Base-by-base conservation (phyloP, 2,329 filamentous ascomycete genomes). In the Colletotrichum magnum region DNA sequence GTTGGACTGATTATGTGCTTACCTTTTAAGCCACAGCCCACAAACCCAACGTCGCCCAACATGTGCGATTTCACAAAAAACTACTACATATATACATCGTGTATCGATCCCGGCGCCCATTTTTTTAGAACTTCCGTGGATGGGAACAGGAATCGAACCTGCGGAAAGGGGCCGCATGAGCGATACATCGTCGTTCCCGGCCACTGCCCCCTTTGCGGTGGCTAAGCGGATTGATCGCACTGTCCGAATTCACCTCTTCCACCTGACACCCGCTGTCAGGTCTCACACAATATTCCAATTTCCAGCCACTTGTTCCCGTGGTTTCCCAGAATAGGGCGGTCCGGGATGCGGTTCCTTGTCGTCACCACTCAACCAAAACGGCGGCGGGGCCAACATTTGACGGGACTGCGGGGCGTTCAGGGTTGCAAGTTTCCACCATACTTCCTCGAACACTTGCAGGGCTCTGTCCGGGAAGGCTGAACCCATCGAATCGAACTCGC, bases 61-160 rank as follows among this genome's bases (percentile, higher is more conserved):
- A 88, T 89, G 87, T 89, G 87, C 77, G 84, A 89, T 78, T 93
- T 91, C 76, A 92, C 89, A 75, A 92, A 92, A 75, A 93, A 93
- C 80, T 94, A 91, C 79, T 93, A 93, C 80, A 90, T 94, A 79
- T 94, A 93, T 81, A 90, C 90, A 66, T 86, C 88, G 51, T 94
- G 92, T 76, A 80, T 86, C 65, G 90, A 93, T 75, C 92, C 91
- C 0, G 89, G 88, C 48, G 85, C 87, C 16, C 92, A 94, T 78
- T 93, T 93, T 79, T 91, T 92, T 78, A 86, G 88, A 72, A 93
- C 90, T 2, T 89, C 89, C 1, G 84, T 91, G 60, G 92, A 94
- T 74, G 91, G 91, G 64, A 88, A 84, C 76, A 85, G 84, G 71
- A 86, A 89, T 67, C 80, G 84, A 39, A 83, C 86, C 39, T 94